Evolutionary conservation across 345 rosid genomes (phyloP), one percentile per base, ranked within the genome.

Genomic region (Mercurialis annua): DNA sequence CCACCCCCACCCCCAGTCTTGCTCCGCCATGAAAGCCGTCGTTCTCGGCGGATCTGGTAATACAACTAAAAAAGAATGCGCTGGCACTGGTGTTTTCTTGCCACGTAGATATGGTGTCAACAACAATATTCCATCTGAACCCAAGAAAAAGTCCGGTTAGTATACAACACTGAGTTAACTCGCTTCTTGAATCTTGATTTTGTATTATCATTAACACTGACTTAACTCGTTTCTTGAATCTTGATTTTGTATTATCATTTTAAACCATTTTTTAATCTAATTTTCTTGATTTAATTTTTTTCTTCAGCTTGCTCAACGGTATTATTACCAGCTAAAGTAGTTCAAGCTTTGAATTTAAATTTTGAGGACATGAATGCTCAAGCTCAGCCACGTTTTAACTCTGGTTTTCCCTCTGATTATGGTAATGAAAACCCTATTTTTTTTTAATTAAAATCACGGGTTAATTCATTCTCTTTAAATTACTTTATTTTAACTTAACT

Each of bases 1-100:
- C 0, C 72, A 70, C 9, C 49, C 3, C 24, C 64, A 59, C 5
- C 70, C 65, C 3, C 76, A 59, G 1, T 34, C 61, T 10, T 42
- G 51, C n/a, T 20, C 65, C 0, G 58, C 69, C 62, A 74, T 71
- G 77, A 79, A 80, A 53, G 70, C 85, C 27, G 72, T 77, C 9
- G 76, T 77, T 17, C 73, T 69, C 5, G 58, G 73, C 17, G 86
- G 86, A 68, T 71, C 83, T 59, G 77, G 70, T 38, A 40, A 8
- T 8, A 40, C 4, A 3, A 46, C n/a, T 8, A 76, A 76, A 24
- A 72, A 68, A 18, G 70, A 62, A 51, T 14, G 68, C 50, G 56
- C 72, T 24, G 80, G 80, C 2, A 76, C 80, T 15, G 80, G 80
- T 6, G 80, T 76, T 18, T 76, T 76, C 66, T 67, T 76, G 65